Conservation (phyloP, 352 stramenopile species). For the Aphanomyces invadans region DNA sequence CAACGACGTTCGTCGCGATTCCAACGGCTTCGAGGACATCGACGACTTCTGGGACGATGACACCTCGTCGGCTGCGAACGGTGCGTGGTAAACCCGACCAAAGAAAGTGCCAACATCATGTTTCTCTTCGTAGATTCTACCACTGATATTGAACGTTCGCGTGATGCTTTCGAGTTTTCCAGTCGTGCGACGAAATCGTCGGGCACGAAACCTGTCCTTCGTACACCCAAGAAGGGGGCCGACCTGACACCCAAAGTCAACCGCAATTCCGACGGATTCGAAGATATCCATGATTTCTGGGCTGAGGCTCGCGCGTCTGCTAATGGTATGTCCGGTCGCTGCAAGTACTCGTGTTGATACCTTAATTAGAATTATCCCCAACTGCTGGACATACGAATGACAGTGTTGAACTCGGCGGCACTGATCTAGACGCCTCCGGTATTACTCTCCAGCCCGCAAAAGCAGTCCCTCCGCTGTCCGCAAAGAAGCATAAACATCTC, state of each 20-base stretch:
- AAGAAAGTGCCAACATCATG: conserved; percentile 3
- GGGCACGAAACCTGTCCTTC: conserved; percentile 26
- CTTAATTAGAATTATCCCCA: background rate
- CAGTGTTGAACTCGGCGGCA: background rate
- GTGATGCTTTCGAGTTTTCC: background rate
- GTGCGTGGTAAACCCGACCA: background rate
- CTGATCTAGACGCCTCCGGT: background rate
- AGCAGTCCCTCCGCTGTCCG: background rate
- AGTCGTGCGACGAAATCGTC: conserved; percentile 24
- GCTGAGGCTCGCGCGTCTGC: background rate
- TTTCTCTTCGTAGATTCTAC: background rate
- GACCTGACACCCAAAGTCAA: conserved; percentile 31
- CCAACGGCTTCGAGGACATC: conserved; percentile 76
- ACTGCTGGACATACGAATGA: background rate
- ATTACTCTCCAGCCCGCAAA: background rate
- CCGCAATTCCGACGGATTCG: conserved; percentile 9
- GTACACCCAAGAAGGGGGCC: conserved; percentile 42
- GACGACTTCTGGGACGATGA: conserved; percentile 83
- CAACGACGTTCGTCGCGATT: conserved; percentile 61
- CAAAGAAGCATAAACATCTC: conserved; percentile 17
- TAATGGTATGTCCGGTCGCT: background rate
- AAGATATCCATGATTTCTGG: conserved; percentile 4
- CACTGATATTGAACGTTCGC: background rate
- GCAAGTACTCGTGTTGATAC: background rate
- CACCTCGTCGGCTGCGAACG: conserved; percentile 9